Evolutionary conservation across 1,139 yeast genomes (phyloP).

Genomic region (Nakaseomyces uthaithaninus): DNA sequence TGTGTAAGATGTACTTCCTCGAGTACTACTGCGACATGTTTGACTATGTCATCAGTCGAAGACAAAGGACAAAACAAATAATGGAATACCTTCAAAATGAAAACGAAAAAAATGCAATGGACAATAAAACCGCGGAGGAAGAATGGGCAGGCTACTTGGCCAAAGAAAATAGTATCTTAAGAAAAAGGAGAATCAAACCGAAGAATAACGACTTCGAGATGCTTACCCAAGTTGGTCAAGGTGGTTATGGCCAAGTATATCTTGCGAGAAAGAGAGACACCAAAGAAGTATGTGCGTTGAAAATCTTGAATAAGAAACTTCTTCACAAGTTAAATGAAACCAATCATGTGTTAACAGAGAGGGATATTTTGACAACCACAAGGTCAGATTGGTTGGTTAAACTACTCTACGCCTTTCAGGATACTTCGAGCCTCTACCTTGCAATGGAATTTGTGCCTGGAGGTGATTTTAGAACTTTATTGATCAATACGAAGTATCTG

Average conservation of each 20-base stretch:
- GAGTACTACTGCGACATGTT: constrained; percentile 96
- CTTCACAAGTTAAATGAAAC: constrained; percentile 89
- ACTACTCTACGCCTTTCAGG: constrained; percentile 90
- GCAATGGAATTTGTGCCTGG: constrained; percentile 99
- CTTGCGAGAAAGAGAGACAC: constrained; percentile 92
- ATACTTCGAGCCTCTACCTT: constrained; percentile 75
- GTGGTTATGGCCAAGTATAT: constrained; percentile 97
- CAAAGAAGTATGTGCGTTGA: constrained; percentile 89
- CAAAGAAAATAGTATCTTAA: constrained; percentile 72
- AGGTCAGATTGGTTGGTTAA: constrained; percentile 95
- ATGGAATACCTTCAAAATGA: constrained; percentile 43
- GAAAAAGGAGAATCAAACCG: constrained; percentile 86
- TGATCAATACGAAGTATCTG: constrained; percentile 85
- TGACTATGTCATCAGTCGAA: constrained; percentile 81
- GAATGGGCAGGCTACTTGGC: constrained; percentile 81
- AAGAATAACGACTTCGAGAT: constrained; percentile 92
- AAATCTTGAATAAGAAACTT: constrained; percentile 80
- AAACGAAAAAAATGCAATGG: constrained; percentile 34
- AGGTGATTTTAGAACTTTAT: constrained; percentile 91
- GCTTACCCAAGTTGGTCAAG: constrained; percentile 98
- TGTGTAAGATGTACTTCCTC: constrained; percentile 68
- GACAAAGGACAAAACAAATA: constrained; percentile 68
- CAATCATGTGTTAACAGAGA: constrained; percentile 88
- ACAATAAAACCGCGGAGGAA: constrained; percentile 37
- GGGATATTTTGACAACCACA: constrained; percentile 92